A percentile compares a stretch with the other conserved stretches of the same genome.
These are phyloP conservation scores for Phytophthora pistaciae DNA, from an alignment of 352 stramenopile genomes.

Conservation along the genomic window DNA sequence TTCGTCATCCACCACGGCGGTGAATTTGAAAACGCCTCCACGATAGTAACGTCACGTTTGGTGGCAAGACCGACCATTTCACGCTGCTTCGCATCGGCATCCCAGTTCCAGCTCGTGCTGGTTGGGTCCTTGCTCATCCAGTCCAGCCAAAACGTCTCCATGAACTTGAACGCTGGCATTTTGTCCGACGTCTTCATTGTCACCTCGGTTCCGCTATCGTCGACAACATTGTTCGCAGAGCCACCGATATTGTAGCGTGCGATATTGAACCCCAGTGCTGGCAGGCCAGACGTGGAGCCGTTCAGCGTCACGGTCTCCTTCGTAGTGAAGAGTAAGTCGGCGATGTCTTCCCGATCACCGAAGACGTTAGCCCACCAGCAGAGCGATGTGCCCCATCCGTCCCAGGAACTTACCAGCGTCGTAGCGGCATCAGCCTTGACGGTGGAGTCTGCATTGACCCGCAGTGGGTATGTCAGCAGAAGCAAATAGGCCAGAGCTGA, in stretches of 20 bases:
- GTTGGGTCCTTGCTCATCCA: slow-evolving; percentile 50
- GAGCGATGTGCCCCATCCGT: slow-evolving; percentile 71
- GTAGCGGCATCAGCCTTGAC: slow-evolving; percentile 28
- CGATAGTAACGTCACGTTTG: slow-evolving; percentile 47
- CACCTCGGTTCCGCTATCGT: slow-evolving; percentile 45
- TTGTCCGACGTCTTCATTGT: slow-evolving; percentile 55
- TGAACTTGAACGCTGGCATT: slow-evolving; percentile 65
- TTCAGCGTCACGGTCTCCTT: slow-evolving; percentile 46
- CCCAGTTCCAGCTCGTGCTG: slow-evolving; percentile 63
- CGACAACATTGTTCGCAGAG: slow-evolving; percentile 49
- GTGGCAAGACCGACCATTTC: slow-evolving; percentile 48
- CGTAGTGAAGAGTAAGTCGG: slow-evolving; percentile 62
- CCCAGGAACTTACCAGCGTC: slow-evolving; percentile 40
- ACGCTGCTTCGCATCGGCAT: slow-evolving; percentile 50
- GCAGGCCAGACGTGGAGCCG: slow-evolving; percentile 30
- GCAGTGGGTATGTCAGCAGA: neutral
- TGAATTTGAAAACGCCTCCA: slow-evolving; percentile 67
- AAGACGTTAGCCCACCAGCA: slow-evolving; percentile 76
- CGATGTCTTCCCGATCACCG: slow-evolving; percentile 55
- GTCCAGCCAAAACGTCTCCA: slow-evolving; percentile 68
- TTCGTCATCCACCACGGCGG: slow-evolving; percentile 75
- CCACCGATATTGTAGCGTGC: slow-evolving; percentile 71
- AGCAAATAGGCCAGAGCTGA: slow-evolving; percentile 9
- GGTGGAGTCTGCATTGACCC: slow-evolving; percentile 25
- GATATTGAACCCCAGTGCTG: slow-evolving; percentile 61